Evolutionary conservation across 1,284 basidiomycete genomes (phyloP).

Genomic region (Moesziomyces parantarcticus): DNA sequence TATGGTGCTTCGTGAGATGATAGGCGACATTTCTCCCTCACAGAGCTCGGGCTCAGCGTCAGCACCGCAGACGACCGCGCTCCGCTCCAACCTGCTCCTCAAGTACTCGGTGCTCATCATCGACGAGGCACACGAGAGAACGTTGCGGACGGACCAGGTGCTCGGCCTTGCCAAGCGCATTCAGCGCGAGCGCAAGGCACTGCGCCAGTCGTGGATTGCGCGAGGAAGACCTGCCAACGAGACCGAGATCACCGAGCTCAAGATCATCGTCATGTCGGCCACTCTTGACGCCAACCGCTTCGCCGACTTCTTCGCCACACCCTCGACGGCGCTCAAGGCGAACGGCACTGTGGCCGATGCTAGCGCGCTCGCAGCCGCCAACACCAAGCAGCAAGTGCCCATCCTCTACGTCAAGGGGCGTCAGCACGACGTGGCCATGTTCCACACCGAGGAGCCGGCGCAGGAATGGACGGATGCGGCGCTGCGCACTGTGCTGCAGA

Average conservation of each 20-base stretch:
- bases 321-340: conserved; percentile 25
- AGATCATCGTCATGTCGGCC: conserved; percentile 96
- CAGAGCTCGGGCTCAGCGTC: background rate
- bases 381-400: conserved; percentile 71
- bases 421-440: conserved; percentile 81
- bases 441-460: conserved; percentile 77
- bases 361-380: conserved; percentile 4
- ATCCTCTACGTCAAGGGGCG: conserved; percentile 91
- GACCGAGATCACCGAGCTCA: conserved; percentile 72
- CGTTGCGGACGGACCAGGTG: conserved; percentile 92
- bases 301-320: conserved; percentile 80
- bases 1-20: conserved; percentile 90
- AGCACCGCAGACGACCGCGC: background rate
- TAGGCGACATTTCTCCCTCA: conserved; percentile 68
- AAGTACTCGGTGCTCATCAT: conserved; percentile 90
- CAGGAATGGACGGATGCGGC: conserved; percentile 90
- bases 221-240: conserved; percentile 61
- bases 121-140: conserved; percentile 97
- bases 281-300: conserved; percentile 96
- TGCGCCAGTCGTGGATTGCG: conserved; percentile 64
- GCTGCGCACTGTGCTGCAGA: conserved; percentile 87
- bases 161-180: conserved; percentile 83
- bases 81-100: conserved; percentile 72
- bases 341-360: background rate
- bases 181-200: conserved; percentile 71